Base-by-base conservation (phyloP, 1,284 basidiomycete genomes). In the Mycosarcoma mackinlayi region DNA sequence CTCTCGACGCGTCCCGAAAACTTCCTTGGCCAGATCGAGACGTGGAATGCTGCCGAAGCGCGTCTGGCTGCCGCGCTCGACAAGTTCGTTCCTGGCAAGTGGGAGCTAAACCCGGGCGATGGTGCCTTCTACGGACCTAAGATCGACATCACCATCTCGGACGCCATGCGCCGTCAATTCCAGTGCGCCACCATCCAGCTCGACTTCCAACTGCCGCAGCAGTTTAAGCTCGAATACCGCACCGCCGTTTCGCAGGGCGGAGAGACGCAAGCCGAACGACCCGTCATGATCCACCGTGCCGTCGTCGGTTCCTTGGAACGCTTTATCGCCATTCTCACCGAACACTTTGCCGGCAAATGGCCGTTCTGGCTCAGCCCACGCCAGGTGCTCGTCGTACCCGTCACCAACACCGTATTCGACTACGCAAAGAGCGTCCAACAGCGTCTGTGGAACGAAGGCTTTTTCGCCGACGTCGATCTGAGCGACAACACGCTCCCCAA, bases 141-240 rank as follows among this genome's bases (percentile, higher is more conserved):
- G 86, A 96, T 98, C 82, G 96, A 98, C 85, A 96, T 99, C 84
- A 94, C 92, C 65, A 92, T 98, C 83, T 89, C 89, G 31, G 96
- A 99, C 81, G 95, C 96, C 0, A 89, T 88, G 63, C 90, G 94
- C 46, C 92, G 93, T 31, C 94, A 74, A 37, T 69, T 94, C 89
- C 96, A 99, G 85, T 98, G 96, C 77, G 95, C 94, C 41, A 98
- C 96, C 4, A 98, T 98, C 83, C 92, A 98, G 85, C 91, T 99
- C 72, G 96, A 98, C 86, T 99, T 98, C 89, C 93, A 98, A 84
- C 88, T 99, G 9, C 96, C 96, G n/a, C 91, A 97, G 81, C 90
- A 93, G 47, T 98, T 99, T 87, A 91, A 96, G 84, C 87, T 99
- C 69, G 91, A 91, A 81, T 98, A 94, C 85, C 91, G 93, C 38